Percentiles rank a stretch among this genome's conserved stretches.
phyloP scores from a whole-genome alignment of 768 basidiomycete genomes.

The Tulasnella sp. region DNA sequence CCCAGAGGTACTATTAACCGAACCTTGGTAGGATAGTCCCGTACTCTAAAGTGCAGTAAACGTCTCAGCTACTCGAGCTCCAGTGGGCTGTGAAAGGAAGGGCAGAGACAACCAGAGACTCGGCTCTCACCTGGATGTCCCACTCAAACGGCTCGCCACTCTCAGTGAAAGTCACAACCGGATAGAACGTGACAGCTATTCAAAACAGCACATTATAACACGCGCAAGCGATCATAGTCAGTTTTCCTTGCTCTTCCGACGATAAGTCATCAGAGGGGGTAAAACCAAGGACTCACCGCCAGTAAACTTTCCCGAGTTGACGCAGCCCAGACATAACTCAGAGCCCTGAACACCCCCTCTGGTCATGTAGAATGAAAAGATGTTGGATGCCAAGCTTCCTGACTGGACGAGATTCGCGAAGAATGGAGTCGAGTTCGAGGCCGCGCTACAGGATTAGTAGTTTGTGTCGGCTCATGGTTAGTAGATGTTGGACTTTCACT shows the following conservation, averaged over 20 bases:
- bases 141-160: background rate
- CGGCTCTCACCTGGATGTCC: too few relatives aligned
- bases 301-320: constrained; percentile 10
- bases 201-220: too few relatives aligned
- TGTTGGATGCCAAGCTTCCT: background rate
- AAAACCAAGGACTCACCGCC: background rate
- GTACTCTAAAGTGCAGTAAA: too few relatives aligned
- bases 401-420: background rate
- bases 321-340: constrained; percentile 6
- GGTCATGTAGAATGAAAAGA: constrained; percentile 4
- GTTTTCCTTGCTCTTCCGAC: too few relatives aligned
- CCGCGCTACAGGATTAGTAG: too few relatives aligned
- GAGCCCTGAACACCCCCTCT: background rate
- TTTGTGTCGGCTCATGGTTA: too few relatives aligned
- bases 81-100: too few relatives aligned
- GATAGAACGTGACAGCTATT: background rate
- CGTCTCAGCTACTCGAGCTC: too few relatives aligned
- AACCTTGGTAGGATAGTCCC: background rate
- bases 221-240: too few relatives aligned
- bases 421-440: background rate
- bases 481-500: too few relatives aligned
- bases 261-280: background rate
- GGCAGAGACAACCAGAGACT: too few relatives aligned
- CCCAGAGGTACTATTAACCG: too few relatives aligned
- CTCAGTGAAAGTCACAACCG: background rate